phyloP scores from a whole-genome alignment of 495 filamentous ascomycete species.

The Podospora didyma region DNA sequence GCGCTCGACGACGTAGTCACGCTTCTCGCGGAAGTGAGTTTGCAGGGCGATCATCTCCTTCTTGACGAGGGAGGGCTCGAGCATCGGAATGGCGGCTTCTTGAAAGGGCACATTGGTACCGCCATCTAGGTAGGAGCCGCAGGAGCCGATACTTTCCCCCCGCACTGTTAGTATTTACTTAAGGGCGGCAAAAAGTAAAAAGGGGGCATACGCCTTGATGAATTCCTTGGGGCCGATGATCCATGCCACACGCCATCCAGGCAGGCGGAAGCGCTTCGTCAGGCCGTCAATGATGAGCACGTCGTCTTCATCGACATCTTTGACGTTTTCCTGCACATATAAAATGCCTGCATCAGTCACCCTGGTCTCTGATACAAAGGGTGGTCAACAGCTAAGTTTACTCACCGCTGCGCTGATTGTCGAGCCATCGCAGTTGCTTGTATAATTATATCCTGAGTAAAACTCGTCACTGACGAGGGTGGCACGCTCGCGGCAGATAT shows the following conservation, averaged over 20 bases:
- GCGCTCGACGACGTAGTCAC: constrained; percentile 79
- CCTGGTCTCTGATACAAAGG: not conserved
- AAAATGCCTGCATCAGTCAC: not conserved
- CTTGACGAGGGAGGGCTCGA: constrained; percentile 74
- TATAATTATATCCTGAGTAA: constrained; percentile 95
- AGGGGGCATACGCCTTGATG: constrained; percentile 64
- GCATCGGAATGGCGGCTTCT: constrained; percentile 87
- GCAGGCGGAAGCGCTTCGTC: constrained; percentile 94
- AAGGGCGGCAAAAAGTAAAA: not conserved
- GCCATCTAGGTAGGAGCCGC: constrained; percentile 93
- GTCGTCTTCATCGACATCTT: constrained; percentile 62
- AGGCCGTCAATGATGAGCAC: constrained; percentile 94
- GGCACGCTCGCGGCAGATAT: constrained; percentile 83
- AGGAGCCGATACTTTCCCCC: constrained; percentile 64
- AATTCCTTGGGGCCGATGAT: constrained; percentile 95
- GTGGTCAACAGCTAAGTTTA: not conserved
- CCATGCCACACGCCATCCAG: constrained; percentile 96
- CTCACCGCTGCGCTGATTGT: constrained; percentile 72
- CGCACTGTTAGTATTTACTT: not conserved
- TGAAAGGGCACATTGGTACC: constrained; percentile 95
- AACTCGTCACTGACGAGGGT: constrained; percentile 96
- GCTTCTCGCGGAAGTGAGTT: constrained; percentile 79
- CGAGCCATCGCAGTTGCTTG: constrained; percentile 79
- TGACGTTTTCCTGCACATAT: constrained; percentile 60
- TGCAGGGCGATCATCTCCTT: constrained; percentile 90